Percentiles rank a stretch among this genome's conserved stretches.
These are phyloP conservation scores for Fusarium subglutinans DNA, from an alignment of 2,329 filamentous ascomycete genomes.

Conservation along the genomic window DNA sequence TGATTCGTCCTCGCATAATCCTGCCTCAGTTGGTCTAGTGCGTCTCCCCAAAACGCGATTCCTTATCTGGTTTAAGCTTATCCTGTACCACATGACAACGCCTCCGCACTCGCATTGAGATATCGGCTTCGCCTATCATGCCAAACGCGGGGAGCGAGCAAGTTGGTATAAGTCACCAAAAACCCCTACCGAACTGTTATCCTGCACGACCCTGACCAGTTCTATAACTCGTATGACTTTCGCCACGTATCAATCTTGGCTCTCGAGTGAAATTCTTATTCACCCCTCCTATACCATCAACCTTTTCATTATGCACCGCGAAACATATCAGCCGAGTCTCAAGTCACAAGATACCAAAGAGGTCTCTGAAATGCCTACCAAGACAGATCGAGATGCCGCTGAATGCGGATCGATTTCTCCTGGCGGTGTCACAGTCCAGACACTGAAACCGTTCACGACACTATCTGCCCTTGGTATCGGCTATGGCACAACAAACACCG, in stretches of 20 bases:
- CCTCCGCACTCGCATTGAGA: background rate
- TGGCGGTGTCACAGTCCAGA: background rate
- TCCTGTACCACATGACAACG: background rate
- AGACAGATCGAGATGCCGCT: background rate
- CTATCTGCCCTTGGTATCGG: slow-evolving; percentile 3
- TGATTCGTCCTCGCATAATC: background rate
- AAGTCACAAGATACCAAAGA: background rate
- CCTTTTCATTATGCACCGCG: background rate
- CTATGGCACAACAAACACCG: slow-evolving; percentile 8
- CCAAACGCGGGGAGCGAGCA: background rate
- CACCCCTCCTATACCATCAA: no score
- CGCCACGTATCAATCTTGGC: background rate
- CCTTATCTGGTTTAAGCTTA: background rate
- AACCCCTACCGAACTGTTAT: background rate
- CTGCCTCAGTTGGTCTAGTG: background rate
- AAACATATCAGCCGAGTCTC: background rate
- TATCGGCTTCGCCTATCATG: background rate
- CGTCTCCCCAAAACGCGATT: background rate
- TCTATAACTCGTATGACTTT: background rate
- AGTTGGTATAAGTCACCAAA: background rate
- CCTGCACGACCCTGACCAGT: background rate
- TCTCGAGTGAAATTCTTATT: background rate
- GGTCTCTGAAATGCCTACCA: background rate
- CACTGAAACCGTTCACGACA: background rate
- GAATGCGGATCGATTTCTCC: background rate